Evolutionary conservation across 2,329 filamentous ascomycete genomes (phyloP).

Genomic region (Pseudogymnoascus sp.): DNA sequence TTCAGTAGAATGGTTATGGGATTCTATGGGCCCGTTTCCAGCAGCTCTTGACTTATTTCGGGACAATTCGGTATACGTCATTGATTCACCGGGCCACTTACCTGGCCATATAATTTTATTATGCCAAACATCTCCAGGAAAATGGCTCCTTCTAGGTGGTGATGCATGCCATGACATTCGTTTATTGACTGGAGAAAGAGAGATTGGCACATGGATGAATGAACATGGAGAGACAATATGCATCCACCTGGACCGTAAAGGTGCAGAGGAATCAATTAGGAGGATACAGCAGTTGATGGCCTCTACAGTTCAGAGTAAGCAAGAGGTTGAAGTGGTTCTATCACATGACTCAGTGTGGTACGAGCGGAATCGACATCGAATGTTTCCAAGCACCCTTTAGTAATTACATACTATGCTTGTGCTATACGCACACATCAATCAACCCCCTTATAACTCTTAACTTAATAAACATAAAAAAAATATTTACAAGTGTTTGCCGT

Average conservation of each 20-base stretch:
- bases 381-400: conserved; percentile 19
- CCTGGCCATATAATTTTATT: conserved; percentile 46
- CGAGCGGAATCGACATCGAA: conserved; percentile 31
- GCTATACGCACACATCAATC: no score
- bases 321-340: conserved; percentile 43
- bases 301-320: conserved; percentile 13
- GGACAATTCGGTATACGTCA: conserved; percentile 40
- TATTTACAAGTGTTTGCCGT: no score
- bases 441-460: no score
- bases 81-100: conserved; percentile 46
- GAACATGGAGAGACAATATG: conserved; percentile 37
- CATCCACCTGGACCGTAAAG: conserved; percentile 42
- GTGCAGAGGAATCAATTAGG: conserved; percentile 37
- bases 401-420: not conserved
- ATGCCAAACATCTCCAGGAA: conserved; percentile 31
- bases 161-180: conserved; percentile 48
- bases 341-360: conserved; percentile 45
- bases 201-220: conserved; percentile 44
- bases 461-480: no score
- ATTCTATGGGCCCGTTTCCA: conserved; percentile 37
- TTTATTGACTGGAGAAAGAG: conserved; percentile 44
- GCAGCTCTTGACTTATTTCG: conserved; percentile 39
- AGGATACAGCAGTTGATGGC: conserved; percentile 33
- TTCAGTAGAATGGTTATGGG: conserved; percentile 30
- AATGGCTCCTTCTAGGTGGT: conserved; percentile 44